phyloP scores from a whole-genome alignment of 306 rosid genomes.

The Quercus dentata region DNA sequence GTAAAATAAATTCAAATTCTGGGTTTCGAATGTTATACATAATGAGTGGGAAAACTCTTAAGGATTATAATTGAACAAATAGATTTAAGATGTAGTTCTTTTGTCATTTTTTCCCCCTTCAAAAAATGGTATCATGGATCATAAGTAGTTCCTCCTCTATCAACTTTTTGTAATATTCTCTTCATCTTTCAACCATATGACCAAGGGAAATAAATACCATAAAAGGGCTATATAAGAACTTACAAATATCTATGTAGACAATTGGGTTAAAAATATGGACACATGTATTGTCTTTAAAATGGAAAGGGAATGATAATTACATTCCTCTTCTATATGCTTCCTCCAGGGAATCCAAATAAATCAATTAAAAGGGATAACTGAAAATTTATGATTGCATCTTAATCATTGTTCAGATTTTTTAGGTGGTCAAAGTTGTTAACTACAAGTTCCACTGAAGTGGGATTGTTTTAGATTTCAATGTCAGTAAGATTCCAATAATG shows the following conservation, averaged over 20 bases:
- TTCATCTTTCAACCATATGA: not conserved
- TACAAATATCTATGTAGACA: not conserved
- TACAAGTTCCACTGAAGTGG: no score
- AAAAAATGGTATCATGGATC: not conserved
- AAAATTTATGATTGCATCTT: not conserved
- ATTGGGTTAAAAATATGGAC: not conserved
- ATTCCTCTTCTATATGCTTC: not conserved
- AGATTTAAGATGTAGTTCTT: not conserved
- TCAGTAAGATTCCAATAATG: constrained; percentile 1
- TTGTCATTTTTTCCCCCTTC: not conserved
- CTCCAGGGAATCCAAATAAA: not conserved
- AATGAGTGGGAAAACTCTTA: not conserved
- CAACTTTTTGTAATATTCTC: not conserved
- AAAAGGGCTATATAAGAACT: not conserved
- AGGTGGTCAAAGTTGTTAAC: not conserved
- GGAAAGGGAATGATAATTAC: not conserved
- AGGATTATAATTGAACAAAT: not conserved
- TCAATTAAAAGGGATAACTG: not conserved
- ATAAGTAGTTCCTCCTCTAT: not conserved
- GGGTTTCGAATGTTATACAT: not conserved
- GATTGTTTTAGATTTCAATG: not conserved
- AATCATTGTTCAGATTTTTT: not conserved
- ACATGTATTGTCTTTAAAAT: not conserved
- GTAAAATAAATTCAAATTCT: not conserved
- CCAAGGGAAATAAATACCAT: not conserved